Conservation (phyloP, 2,329 filamentous ascomycete species). For the Diplodia seriata region DNA sequence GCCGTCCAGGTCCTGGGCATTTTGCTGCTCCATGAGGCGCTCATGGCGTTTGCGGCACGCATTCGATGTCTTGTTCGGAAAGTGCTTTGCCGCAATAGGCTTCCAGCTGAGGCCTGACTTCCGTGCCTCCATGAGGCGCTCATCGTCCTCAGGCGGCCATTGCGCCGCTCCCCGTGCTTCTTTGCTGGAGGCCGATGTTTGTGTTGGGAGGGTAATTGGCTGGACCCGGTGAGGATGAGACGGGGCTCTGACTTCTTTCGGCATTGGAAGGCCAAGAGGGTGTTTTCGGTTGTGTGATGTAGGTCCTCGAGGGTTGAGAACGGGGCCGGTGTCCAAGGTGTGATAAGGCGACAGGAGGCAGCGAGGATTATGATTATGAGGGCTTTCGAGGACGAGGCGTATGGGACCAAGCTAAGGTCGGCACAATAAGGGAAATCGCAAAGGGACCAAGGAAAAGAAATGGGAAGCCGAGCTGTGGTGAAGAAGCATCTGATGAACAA, state of each 20-base stretch:
- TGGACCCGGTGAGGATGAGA: constrained; percentile 40
- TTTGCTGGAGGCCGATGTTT: constrained; percentile 37
- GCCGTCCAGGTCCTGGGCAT: constrained; percentile 79
- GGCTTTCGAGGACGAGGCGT: background rate
- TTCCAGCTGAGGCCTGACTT: constrained; percentile 82
- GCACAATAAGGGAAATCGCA: background rate
- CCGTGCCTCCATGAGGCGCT: constrained; percentile 73
- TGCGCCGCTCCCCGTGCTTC: constrained; percentile 49
- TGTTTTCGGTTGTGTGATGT: background rate
- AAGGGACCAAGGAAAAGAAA: constrained; percentile 24
- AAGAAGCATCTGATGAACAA: constrained; percentile 22
- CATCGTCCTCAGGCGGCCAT: constrained; percentile 78
- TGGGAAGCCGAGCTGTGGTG: constrained; percentile 4
- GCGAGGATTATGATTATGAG: constrained; percentile 31
- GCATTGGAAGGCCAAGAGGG: constrained; percentile 45
- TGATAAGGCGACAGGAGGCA: constrained; percentile 1
- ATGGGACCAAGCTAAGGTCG: constrained; percentile 2
- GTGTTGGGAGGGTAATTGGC: constrained; percentile 45
- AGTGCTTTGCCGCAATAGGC: constrained; percentile 77
- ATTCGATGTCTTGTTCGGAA: constrained; percentile 77
- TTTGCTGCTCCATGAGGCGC: constrained; percentile 75
- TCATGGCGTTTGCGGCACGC: constrained; percentile 91
- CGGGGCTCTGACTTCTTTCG: constrained; percentile 50
- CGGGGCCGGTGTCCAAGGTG: background rate
- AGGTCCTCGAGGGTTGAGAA: background rate